phyloP scores from a whole-genome alignment of 768 basidiomycete genomes.

The Termitomyces sp. region DNA sequence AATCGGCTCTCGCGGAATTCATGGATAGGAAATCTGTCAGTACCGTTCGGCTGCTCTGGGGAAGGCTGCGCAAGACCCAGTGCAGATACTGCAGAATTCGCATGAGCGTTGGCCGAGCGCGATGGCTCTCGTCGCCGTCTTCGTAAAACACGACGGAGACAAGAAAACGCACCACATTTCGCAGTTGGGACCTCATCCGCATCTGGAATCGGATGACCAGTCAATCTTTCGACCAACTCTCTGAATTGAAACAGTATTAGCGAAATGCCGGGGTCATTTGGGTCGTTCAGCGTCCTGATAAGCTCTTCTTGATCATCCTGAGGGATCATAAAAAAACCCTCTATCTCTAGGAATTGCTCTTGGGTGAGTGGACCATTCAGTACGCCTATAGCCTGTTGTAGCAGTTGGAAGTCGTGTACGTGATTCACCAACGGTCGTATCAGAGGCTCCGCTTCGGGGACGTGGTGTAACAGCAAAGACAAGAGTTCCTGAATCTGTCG shows the following conservation, averaged over 20 bases:
- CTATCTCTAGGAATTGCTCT: not conserved
- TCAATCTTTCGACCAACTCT: not conserved
- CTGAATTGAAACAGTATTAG: not conserved
- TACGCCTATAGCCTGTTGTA: not conserved
- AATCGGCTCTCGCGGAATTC: not conserved
- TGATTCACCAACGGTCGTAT: not conserved
- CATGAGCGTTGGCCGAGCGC: not conserved
- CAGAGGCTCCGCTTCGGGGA: not conserved
- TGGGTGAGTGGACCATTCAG: not conserved
- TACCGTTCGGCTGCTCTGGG: not conserved
- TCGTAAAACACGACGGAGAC: not conserved
- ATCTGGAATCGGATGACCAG: not conserved
- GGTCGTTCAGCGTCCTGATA: not conserved
- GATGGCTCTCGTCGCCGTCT: not conserved
- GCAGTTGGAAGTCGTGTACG: not conserved
- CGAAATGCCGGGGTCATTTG: not conserved
- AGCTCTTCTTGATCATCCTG: not conserved
- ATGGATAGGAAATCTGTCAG: not conserved
- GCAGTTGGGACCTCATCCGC: not conserved
- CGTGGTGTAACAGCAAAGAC: not conserved
- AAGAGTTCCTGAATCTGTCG: not conserved
- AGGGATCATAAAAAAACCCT: not conserved
- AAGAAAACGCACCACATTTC: not conserved
- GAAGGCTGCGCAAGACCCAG: not conserved
- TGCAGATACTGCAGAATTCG: not conserved